phyloP scores from a whole-genome alignment of 2,329 filamentous ascomycete genomes.

The Colletotrichum lindemuthianum region DNA sequence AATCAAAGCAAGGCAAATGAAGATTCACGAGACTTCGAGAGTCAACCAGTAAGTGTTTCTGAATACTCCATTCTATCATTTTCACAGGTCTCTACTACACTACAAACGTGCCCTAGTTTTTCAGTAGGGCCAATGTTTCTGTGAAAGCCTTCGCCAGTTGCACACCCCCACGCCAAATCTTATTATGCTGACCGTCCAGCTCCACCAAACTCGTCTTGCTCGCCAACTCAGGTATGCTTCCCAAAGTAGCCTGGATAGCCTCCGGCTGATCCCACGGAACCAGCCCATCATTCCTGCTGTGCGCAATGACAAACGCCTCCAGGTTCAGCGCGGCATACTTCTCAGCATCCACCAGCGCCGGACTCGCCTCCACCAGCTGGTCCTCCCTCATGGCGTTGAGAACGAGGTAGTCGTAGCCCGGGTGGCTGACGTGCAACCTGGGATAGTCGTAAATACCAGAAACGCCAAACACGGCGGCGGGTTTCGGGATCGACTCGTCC shows the following conservation, averaged over 20 bases:
- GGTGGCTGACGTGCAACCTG: conserved; percentile 58
- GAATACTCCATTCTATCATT: no score
- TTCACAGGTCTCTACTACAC: no score
- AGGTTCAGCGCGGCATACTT: conserved; percentile 3
- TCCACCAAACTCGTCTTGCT: conserved; percentile 6
- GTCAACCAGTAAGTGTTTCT: no score
- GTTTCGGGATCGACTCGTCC: conserved; percentile 40
- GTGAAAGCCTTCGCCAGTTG: conserved; percentile 20
- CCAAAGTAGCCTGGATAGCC: conserved; percentile 3
- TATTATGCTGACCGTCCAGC: conserved; percentile 20
- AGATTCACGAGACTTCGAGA: no score
- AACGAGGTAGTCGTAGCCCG: conserved; percentile 68
- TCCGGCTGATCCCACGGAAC: conserved; percentile 27
- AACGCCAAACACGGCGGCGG: conserved; percentile 65
- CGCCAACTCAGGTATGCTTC: not conserved
- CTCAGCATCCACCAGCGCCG: conserved; percentile 51
- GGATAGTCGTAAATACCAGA: conserved; percentile 75
- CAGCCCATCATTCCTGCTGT: conserved; percentile 24
- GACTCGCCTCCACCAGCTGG: conserved; percentile 57
- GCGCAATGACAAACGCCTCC: conserved; percentile 16
- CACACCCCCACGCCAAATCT: conserved; percentile 17
- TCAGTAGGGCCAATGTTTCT: not conserved
- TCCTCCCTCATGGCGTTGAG: conserved; percentile 68
- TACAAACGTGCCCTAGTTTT: not conserved
- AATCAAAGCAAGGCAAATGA: no score